phyloP scores from a whole-genome alignment of 257 asterid species.

The Nicotiana otophora region DNA sequence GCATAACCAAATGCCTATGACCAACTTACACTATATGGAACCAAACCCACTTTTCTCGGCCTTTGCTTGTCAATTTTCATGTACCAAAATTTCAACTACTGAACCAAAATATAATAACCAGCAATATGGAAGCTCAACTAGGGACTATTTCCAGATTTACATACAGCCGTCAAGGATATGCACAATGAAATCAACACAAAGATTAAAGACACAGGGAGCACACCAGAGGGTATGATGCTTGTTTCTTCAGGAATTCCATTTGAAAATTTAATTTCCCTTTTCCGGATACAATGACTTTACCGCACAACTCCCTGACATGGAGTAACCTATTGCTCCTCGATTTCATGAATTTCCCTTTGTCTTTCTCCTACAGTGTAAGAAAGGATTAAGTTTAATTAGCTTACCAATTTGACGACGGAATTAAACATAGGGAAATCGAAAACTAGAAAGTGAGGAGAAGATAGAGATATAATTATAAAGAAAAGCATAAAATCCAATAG shows the following conservation, averaged over 20 bases:
- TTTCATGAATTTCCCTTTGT: slow-evolving; percentile 16
- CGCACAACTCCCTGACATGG: slow-evolving; percentile 64
- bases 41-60: neutral
- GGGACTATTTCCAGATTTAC: neutral
- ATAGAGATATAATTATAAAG: too few species aligned
- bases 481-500: too few species aligned
- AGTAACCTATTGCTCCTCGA: slow-evolving; percentile 44
- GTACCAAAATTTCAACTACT: neutral
- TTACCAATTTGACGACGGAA: too few species aligned
- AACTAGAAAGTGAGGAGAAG: too few species aligned
- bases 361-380: slow-evolving; percentile 30
- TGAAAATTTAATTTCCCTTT: slow-evolving; percentile 59
- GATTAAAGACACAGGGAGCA: neutral
- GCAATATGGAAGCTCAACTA: neutral
- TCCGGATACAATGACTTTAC: slow-evolving; percentile 40
- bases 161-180: neutral
- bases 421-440: too few species aligned
- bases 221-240: slow-evolving; percentile 66
- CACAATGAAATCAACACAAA: neutral
- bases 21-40: neutral
- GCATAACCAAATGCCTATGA: neutral
- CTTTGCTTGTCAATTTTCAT: neutral
- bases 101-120: neutral
- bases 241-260: slow-evolving; percentile 49
- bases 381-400: neutral